Evolutionary conservation across 169 alveolate species (phyloP).

Genomic region (Plasmodium blacklocki): DNA sequence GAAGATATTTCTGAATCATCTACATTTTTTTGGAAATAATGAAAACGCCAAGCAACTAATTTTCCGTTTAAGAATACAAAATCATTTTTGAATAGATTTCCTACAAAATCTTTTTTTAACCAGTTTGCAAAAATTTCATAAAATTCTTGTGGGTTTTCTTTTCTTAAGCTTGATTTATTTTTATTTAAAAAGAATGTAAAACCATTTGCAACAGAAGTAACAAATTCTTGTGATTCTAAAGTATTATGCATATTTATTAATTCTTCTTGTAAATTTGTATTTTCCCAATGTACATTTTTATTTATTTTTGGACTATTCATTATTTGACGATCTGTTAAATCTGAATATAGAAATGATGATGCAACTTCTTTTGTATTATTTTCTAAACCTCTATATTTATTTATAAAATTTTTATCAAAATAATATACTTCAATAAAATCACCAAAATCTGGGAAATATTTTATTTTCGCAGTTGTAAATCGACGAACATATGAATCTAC

Average conservation of each 20-base stretch:
- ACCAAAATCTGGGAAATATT: slow-evolving; percentile 48
- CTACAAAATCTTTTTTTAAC: slow-evolving; percentile 38
- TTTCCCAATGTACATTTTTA: slow-evolving; percentile 34
- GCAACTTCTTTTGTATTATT: neutral
- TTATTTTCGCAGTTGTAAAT: slow-evolving; percentile 19
- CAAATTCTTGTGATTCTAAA: slow-evolving; percentile 33
- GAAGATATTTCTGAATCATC: slow-evolving; percentile 58
- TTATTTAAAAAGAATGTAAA: slow-evolving; percentile 29
- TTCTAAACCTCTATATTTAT: slow-evolving; percentile 20
- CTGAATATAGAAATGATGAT: slow-evolving; percentile 25
- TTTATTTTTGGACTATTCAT: slow-evolving; percentile 31
- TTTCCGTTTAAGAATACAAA: slow-evolving; percentile 41
- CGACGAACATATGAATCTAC: slow-evolving; percentile 55
- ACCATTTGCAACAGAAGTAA: slow-evolving; percentile 39
- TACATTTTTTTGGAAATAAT: slow-evolving; percentile 26
- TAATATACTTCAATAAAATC: slow-evolving; percentile 58
- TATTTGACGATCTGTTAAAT: slow-evolving; percentile 24
- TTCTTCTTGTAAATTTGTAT: slow-evolving; percentile 13
- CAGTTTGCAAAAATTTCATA: slow-evolving; percentile 42
- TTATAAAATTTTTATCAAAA: slow-evolving; percentile 46
- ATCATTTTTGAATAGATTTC: slow-evolving; percentile 45
- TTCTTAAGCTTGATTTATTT: slow-evolving; percentile 10
- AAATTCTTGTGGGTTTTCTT: slow-evolving; percentile 6
- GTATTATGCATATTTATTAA: slow-evolving; percentile 16
- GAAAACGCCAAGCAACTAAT: slow-evolving; percentile 53